Conservation (phyloP, 2,329 filamentous ascomycete species). For the Phialophora tarda region DNA sequence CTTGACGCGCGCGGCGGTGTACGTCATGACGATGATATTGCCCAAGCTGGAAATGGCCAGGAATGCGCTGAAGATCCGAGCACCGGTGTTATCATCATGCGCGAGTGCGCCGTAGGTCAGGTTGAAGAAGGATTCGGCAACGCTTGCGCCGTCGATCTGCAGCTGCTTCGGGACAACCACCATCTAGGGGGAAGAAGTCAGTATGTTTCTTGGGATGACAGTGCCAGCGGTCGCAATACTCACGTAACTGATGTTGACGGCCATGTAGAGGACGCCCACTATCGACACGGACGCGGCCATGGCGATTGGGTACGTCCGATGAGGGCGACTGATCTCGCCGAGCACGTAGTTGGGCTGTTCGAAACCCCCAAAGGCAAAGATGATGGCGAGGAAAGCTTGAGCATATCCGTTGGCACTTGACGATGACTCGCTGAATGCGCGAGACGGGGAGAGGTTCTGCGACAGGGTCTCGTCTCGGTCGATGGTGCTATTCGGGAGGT, state of each 20-base stretch:
- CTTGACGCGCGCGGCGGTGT: slow-evolving; percentile 60
- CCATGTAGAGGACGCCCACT: slow-evolving; percentile 46
- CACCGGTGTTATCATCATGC: slow-evolving; percentile 34
- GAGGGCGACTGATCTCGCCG: slow-evolving; percentile 51
- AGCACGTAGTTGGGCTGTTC: slow-evolving; percentile 53
- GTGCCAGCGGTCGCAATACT: slow-evolving; percentile 33
- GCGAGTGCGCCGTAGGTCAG: slow-evolving; percentile 39
- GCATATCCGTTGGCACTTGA: slow-evolving; percentile 43
- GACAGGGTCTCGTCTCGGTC: slow-evolving; percentile 35
- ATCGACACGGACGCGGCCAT: slow-evolving; percentile 46
- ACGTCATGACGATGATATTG: slow-evolving; percentile 64
- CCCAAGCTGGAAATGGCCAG: slow-evolving; percentile 61
- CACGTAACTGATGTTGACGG: slow-evolving; percentile 55
- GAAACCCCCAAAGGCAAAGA: slow-evolving; percentile 50
- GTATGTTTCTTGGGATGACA: neutral
- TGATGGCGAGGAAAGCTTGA: slow-evolving; percentile 33
- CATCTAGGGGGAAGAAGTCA: slow-evolving; percentile 23
- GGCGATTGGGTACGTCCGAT: slow-evolving; percentile 46
- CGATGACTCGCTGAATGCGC: slow-evolving; percentile 36
- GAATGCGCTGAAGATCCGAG: slow-evolving; percentile 55
- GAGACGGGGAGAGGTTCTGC: slow-evolving; percentile 40
- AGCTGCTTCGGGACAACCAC: slow-evolving; percentile 25
- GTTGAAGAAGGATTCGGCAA: slow-evolving; percentile 42
- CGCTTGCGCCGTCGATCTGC: slow-evolving; percentile 27
- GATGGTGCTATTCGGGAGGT: slow-evolving; percentile 20